Conservation (phyloP, 2,329 filamentous ascomycete genomes). For the Fusarium oxysporum region DNA sequence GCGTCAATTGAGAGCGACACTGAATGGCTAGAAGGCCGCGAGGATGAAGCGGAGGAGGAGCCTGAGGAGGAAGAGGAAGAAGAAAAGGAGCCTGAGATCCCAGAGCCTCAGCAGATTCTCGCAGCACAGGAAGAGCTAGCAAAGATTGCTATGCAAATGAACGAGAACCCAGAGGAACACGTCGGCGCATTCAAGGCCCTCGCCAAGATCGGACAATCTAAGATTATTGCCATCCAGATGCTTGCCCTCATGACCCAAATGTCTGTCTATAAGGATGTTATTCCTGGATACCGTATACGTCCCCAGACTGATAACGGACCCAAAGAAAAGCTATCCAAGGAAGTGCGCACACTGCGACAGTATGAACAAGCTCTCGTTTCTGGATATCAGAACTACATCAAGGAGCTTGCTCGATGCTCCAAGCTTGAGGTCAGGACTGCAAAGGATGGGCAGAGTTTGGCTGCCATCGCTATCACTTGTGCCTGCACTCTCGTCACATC, state of each 20-base stretch:
- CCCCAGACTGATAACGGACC: conserved; percentile 80
- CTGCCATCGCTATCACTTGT: conserved; percentile 84
- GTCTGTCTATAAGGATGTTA: conserved; percentile 93
- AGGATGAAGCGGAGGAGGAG: conserved; percentile 62
- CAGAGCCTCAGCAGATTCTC: conserved; percentile 82
- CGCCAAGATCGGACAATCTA: conserved; percentile 77
- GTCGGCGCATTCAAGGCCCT: conserved; percentile 81
- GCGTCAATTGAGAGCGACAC: conserved; percentile 69
- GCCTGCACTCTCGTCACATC: conserved; percentile 82
- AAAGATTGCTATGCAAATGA: conserved; percentile 81
- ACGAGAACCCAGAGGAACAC: conserved; percentile 94
- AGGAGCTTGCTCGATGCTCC: conserved; percentile 76
- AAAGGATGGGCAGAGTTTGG: conserved; percentile 63
- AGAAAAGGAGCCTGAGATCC: conserved; percentile 71
- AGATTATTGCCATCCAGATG: conserved; percentile 81
- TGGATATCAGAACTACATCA: conserved; percentile 87
- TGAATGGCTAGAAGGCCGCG: conserved; percentile 72
- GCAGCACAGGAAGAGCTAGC: conserved; percentile 94
- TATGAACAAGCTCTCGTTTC: conserved; percentile 90
- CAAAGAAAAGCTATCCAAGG: conserved; percentile 87
- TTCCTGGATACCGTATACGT: conserved; percentile 95
- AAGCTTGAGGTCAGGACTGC: conserved; percentile 62
- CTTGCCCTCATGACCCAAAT: conserved; percentile 87
- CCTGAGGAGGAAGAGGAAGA: conserved; percentile 61
- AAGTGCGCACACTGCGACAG: conserved; percentile 81